Evolutionary conservation across 2,329 filamentous ascomycete genomes (phyloP), one percentile per base, ranked within the genome.

Genomic region (Alternaria rosae): DNA sequence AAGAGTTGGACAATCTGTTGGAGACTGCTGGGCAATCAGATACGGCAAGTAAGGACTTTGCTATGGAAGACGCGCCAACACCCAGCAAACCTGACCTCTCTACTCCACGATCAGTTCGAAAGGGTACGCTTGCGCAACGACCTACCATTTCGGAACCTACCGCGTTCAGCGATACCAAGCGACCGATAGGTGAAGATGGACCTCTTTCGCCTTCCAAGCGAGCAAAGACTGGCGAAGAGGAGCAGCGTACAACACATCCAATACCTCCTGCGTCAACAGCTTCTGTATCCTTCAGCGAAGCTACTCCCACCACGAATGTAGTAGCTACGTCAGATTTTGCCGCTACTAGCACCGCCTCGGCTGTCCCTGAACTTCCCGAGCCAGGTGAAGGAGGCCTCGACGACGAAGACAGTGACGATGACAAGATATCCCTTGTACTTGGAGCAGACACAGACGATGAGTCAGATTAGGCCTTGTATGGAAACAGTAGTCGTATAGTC

Each of bases 401-500:
- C 32, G 69, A 64, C 20, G 67, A 57, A 11, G 71, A 72, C 30
- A 73, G 71, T 25, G 75, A 76, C 25, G 73, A 75, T 21, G 75
- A 62, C 45, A 61, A 64, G 17, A 72, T 77, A 28, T 68, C 72
- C 11, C 57, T 79, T 7, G 75, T 77, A 1, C 63, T 79, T 28
- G 77, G 76, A 3, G 76, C 76, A 51, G 77, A 79, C 32, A 77
- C 72, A 1, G 77, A 78, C 50, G 74, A 78, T 3, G 77, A 79
- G 8, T 77, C 75, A 2, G 75, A 78, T 12, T 73, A 62, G 30
- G 7, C 6, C 15, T 53, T 43, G 20, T 17, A 12, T 21, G 3
- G 23, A 48, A 43, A n/a, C 13, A 43, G 13, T 17, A 25, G 23
- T 20, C 26, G 21, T 32, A 26, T 25, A 51, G 13, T 43, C 9